Evolutionary conservation across 805 yeast genomes (phyloP).

Genomic region (Monosporozyma siamensis): DNA sequence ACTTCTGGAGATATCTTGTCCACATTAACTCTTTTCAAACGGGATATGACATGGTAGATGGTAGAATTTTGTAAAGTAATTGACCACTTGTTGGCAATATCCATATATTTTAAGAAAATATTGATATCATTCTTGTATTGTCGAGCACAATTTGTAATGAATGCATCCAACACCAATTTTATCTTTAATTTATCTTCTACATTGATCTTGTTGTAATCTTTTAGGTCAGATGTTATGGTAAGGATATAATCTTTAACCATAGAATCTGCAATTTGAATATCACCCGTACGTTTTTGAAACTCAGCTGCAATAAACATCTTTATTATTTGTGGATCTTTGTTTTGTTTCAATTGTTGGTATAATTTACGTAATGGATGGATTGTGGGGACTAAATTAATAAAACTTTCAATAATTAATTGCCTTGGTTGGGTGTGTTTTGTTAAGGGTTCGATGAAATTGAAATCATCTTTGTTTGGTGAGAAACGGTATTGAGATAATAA

Average conservation of each 20-base stretch:
- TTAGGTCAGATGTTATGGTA: neutral
- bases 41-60: neutral
- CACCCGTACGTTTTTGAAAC: conserved; percentile 11
- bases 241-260: conserved; percentile 1
- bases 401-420: conserved; percentile 11
- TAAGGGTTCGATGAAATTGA: conserved; percentile 5
- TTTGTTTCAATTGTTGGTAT: conserved; percentile 16
- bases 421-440: neutral
- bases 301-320: conserved; percentile 21
- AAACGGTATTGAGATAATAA: conserved; percentile 17
- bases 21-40: neutral
- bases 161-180: neutral
- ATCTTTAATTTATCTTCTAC: neutral
- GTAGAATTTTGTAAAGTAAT: neutral
- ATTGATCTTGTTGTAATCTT: neutral
- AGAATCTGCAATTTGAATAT: neutral
- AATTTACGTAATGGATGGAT: conserved; percentile 15
- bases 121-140: neutral
- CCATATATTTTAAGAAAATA: neutral
- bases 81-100: neutral
- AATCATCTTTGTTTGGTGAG: conserved; percentile 8
- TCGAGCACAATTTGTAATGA: neutral
- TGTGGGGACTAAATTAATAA: conserved; percentile 15
- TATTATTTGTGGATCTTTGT: conserved; percentile 15
- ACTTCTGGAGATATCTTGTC: neutral